Base-by-base conservation (phyloP, 805 yeast genomes). In the Lachancea kluyveri region DNA sequence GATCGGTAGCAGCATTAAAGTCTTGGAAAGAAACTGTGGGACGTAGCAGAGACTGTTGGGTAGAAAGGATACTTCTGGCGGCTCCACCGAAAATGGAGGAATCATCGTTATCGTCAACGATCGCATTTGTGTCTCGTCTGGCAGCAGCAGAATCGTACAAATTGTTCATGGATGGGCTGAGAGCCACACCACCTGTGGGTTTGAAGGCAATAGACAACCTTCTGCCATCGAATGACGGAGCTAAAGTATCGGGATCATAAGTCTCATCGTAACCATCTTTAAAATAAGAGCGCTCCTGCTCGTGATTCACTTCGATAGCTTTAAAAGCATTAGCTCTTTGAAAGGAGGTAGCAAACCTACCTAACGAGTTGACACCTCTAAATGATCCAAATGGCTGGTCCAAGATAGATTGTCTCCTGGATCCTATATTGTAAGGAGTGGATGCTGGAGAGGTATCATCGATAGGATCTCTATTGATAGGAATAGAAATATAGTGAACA, bases 341-440 rank as follows among this genome's bases (percentile, higher is more conserved):
- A 49, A 70, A 75, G 0, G 94, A 84, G 9, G 83, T 74, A 2
- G 94, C 94, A 59, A 85, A 85, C 34, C 82, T 75, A 36, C 79
- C 76, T 24, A 85, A 53, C 1, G 92, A 80, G 57, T 81, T 81
- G 14, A 64, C 65, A 27, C 85, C 80, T 48, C 67, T 67, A 50
- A 74, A 76, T 12, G 81, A 76, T 3, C 79, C 79, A 16, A 72
- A 59, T 18, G 74, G 70, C 24, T 63, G 60, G 37, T 65, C 64
- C 13, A 68, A 49, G 12, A 65, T 45, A 1, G 69, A 64, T 25
- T 56, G 58, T 21, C 66, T 46, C 40, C 69, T 52, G 6, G 39
- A 13, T 18, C 11, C 17, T 12, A 9, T 21, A 5, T 20, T 19
- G 26, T 11, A 12, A 7, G 30, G 35, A 8, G 26, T 32, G 11